Base-by-base conservation (phyloP, 2,329 filamentous ascomycete species). In the Cercospora janseana region DNA sequence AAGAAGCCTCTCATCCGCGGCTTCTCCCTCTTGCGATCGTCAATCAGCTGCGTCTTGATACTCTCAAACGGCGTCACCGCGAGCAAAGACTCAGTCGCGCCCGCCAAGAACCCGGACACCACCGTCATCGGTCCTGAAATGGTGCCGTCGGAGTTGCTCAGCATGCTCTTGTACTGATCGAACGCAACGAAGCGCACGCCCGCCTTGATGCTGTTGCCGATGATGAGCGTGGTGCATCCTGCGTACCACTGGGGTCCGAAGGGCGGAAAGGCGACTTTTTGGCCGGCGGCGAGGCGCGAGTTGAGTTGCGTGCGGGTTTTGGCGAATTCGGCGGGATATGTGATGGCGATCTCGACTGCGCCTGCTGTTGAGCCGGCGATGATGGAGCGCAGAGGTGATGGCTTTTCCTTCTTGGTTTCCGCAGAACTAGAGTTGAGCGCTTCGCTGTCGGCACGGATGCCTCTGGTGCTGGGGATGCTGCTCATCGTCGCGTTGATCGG, bases 11-110 rank as follows among this genome's bases (percentile, higher is more conserved):
- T 82, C 82, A 98, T 85, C 12, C 92, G 84, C 26, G 93, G 93
- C 28, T 88, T 88, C 21, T 82, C 77, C 3, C 81, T 79, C 75
- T 98, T 98, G 62, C 88, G 86, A 71, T 98, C 93, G 67, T 98
- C 93, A 66, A 98, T 97, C 80, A 98, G 75, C 61, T 94, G 94
- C 43, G 93, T 98, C 78, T 98, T 98, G 72, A 98, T 96, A 64
- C 88, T 94, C 74, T 98, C 93, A 52, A 94, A 96, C 0, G 93
- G 93, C 26, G 93, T 98, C 26, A 98, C 93, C 8, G 93, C 93
- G 3, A 98, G 74, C 44, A 96, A 73, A 3, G 88, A 94, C 74
- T 98, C 93, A 2, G 92, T 97, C 44, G 95, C 87, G 49, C 93
- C 93, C 6, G 93, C 93, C 52, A 92, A 88, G 66, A 98, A 95